Evolutionary conservation across 306 rosid species (phyloP), one percentile per base, ranked within the genome.

Genomic region (Alnus glutinosa): DNA sequence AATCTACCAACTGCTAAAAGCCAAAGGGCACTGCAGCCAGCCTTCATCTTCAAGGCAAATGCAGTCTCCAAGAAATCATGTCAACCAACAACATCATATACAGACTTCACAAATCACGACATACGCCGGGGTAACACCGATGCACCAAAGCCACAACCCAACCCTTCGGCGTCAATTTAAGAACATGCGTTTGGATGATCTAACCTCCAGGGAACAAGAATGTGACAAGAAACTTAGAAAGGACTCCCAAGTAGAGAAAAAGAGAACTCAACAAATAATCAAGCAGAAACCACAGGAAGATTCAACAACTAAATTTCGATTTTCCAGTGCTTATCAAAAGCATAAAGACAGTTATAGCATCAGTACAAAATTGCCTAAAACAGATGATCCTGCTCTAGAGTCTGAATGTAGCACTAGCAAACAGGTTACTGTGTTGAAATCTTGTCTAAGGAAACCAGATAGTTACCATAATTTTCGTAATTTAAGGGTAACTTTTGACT

Each of bases 401-500:
- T 61, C 16, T 73, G 78, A 62, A 74, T 48, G 73, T 55, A 37
- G 36, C 73, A 76, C 78, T 49, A 51, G 36, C 79, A 76, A 80
- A 63, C 32, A 69, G 11, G n/a, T 71, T 46, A 55, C 11, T 3
- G 9, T 10, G 39, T 47, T 83, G 81, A 89, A 82, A 86, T 83
- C 94, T 10, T 88, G 93, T 85, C 34, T 88, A 47, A 86, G 86
- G 69, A 87, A 73, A 81, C 84, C 87, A 1, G 83, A 81, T 11
- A 85, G 90, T 55, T 54, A 19, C 75, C 84, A 86, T 14, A 86
- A 78, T 67, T 75, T 15, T 36, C 85, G 79, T 75, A 51, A 58
- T 61, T 78, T 82, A 34, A 85, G 51, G 79, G 93, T 89, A 18
- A 68, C 77, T 42, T 88, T 89, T 55, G 11, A n/a, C 48, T 13